Base-by-base conservation (phyloP, 148 eudicot species). In the Talinum fruticosum region DNA sequence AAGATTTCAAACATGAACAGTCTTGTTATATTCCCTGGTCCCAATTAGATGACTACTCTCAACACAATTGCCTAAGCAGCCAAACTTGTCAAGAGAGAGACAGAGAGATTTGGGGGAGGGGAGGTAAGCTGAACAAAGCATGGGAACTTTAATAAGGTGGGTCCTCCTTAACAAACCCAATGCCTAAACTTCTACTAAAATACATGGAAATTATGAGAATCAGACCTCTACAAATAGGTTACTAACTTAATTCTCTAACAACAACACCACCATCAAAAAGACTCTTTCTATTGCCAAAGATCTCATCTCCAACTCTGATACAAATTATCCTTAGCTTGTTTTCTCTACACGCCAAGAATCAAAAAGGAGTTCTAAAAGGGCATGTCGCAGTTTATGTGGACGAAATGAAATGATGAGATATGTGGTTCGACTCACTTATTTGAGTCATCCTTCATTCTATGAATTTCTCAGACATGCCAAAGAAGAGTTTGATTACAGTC, bases 371-470 rank as follows among this genome's bases (percentile, higher is more conserved):
- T 13, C 90, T 88, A 24, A 85, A 79, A 69, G 91, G 87, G 16
- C 83, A 90, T 74, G 54, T 85, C 21, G 83, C 83, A 3, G 90
- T 90, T 51, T 90, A 90, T 54, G 93, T 88, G 0, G 91, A 89
- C 12, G 84, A 83, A 16, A 10, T 0, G 75, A 78, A 35, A 82
- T 74, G 78, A 86, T 53, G 68, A 79, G 88, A n/a, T 79, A 78
- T 51, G 85, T 88, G 4, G 84, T 90, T 28, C 91, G 89, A 0
- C 30, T 88, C 21, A 69, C 91, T 10, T 85, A 79, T 84, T 75
- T 90, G 76, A 87, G 78, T 23, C 85, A 85, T 51, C 90, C 87
- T 73, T 80, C 79, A 8, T 90, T 90, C 32, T 84, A 75, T 74
- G 81, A 75, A 34, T 74, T 87, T 78, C 79, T 85, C 32, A 77